Base-by-base conservation (phyloP, 768 basidiomycete species). In the Mycena latifolia region DNA sequence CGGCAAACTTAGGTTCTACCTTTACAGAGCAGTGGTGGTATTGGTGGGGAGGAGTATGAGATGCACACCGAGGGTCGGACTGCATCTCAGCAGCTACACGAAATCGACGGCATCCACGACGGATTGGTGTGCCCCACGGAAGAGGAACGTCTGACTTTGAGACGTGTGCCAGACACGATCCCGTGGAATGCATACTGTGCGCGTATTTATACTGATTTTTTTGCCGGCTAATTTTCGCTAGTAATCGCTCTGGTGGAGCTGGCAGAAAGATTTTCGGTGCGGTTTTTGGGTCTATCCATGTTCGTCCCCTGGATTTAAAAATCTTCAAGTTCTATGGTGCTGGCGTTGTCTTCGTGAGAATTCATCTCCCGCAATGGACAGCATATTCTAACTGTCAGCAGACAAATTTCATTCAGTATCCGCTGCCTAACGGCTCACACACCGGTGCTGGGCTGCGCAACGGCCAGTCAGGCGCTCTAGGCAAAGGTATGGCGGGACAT, bases 321-420 rank as follows among this genome's bases (percentile, higher is more conserved):
- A 14, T 17, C 7, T 5, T 22, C 1, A 20, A 69, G 67, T 65
- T 55, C 46, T 69, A 69, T 12, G 68, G 68, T 5, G 60, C 68
- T 25, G 59, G 60, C 17, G 63, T 69, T 20, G 68, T 69, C 9
- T 69, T 69, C 33, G 65, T 66, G n/a, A 43, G 65, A 10, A 12
- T 15, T 0, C 2, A 12, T 29, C 28, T 50, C n/a, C 20, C 6
- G 20, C 18, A 10, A 15, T 28, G 6, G 5, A 18, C 8, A 5
- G 31, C 31, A 33, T 39, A 35, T 3, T 8, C 2, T 9, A 15
- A 43, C 12, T 3, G 17, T 1, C 6, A 24, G 27, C 22, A 66
- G 65, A 90, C 88, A 35, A 94, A 94, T 75, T 93, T 88, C 76
- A 89, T 94, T 43, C 92, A 94, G 74, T 86, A 88, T 65, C 86